Base-by-base conservation (phyloP, 148 eudicot genomes). In the Camellia sinensis region DNA sequence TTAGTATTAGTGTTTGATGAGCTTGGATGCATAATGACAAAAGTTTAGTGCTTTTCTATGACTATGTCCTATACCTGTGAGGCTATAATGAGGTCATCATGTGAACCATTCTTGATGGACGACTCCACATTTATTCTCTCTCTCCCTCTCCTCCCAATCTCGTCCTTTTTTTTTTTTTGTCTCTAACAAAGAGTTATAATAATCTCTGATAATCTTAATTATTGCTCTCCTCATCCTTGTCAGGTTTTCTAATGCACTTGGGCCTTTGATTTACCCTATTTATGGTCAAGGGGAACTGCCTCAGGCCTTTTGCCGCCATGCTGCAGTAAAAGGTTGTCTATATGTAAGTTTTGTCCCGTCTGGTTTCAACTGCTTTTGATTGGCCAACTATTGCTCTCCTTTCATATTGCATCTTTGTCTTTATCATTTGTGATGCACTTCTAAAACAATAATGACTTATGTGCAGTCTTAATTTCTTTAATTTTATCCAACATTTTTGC, bases 241-340 rank as follows among this genome's bases (percentile, higher is more conserved):
- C 73, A 93, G 99, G 89, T 95, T 93, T 84, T 86, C 92, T 65
- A 93, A 92, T 86, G 94, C 97, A 71, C 84, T 71, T 68, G 94
- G 97, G 74, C 97, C 97, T 80, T 87, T 92, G 90, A 78, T 95
- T 78, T 95, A 95, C 83, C 97, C 99, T 71, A 84, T 92, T 82
- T 95, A 95, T 86, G 99, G 97, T 79, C 97, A 90, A 79, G 98
- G 98, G 79, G 99, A 95, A 83, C 82, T 95, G 77, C 89, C 97
- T 69, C 99, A 95, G 83, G 93, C 97, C 40, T 95, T 95, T 81
- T 95, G 97, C 69, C 97, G 99, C 17, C 94, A 97, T 84, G 99
- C 99, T 82, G 99, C 99, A 54, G 99, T 95, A 80, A 95, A 95
- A 88, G 99, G 99, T 83, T 93, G 92, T 87, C 74, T 93, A 75